Percentiles rank a stretch among this genome's conserved stretches.
Evolutionary conservation across 2,329 filamentous ascomycete genomes (phyloP).

Genomic region (Gnomoniopsis smithogilvyi): DNA sequence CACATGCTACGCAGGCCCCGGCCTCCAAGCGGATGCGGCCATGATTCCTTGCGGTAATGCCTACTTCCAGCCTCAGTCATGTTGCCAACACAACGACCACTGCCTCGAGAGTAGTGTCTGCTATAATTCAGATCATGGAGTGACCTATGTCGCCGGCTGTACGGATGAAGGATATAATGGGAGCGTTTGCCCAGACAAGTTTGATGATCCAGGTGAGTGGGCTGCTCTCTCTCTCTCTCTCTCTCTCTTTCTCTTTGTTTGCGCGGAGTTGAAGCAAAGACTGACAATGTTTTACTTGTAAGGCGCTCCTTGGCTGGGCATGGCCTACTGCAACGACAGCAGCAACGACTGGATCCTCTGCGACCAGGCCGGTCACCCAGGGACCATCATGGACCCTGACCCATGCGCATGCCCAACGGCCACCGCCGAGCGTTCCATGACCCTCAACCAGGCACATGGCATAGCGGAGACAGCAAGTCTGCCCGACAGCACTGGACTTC

Average conservation of each 20-base stretch:
- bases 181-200: constrained; percentile 32
- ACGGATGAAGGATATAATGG: constrained; percentile 30
- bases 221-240: no score
- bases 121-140: constrained; percentile 18
- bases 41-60: constrained; percentile 33
- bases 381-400: constrained; percentile 23
- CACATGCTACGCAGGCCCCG: constrained; percentile 27
- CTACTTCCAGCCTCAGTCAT: constrained; percentile 27
- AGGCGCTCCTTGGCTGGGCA: constrained; percentile 27
- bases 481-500: constrained; percentile 23
- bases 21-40: constrained; percentile 11
- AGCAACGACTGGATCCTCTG: constrained; percentile 31
- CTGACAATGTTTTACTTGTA: neutral
- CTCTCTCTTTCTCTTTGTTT: no score
- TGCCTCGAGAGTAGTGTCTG: constrained; percentile 28
- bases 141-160: constrained; percentile 36
- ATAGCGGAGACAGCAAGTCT: constrained; percentile 27
- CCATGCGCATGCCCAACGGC: constrained; percentile 28
- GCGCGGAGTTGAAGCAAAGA: neutral
- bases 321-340: constrained; percentile 32
- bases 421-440: constrained; percentile 24
- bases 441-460: constrained; percentile 21
- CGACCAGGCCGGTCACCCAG: constrained; percentile 22
- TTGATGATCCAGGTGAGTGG: constrained; percentile 13
- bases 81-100: constrained; percentile 30